Evolutionary conservation across 2,329 filamentous ascomycete genomes (phyloP), one percentile per base, ranked within the genome.

Genomic region (Didymella pomorum): DNA sequence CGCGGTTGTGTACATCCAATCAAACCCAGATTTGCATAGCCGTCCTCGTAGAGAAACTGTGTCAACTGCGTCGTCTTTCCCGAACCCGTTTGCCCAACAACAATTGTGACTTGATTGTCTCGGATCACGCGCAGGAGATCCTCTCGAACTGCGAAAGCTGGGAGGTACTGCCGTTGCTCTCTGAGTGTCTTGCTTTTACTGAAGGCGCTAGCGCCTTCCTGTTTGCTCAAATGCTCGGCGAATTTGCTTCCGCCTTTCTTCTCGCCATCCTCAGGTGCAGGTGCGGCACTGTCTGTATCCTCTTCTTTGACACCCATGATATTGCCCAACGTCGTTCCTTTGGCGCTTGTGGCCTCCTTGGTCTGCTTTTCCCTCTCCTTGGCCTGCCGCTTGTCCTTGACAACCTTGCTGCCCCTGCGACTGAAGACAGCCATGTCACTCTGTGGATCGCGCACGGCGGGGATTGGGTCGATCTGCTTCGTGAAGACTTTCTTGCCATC

Each of bases 401-500:
- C 95, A 2, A 97, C 93, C 68, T 88, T 90, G 73, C 94, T 98
- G 0, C 95, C 95, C 75, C 97, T 97, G 42, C 94, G 86, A 79
- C 93, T 96, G 70, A 98, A 98, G 1, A 99, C 93, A 1, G 95
- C 95, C 95, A 99, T 97, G 72, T 99, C 95, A 73, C 96, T 99
- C 78, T 98, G 94, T 25, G 91, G 89, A 75, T 99, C 95, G 51
- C 90, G 86, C 14, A 99, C 91, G 0, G 95, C 96, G 0, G 94
- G 92, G 1, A 99, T 91, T 0, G 95, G 96, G 58, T 99, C 95
- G 21, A 98, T 77, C 76, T 99, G 96, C 77, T 97, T 98, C 3
- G 95, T 99, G 75, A 99, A 99, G 56, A 99, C 90, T 20, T 90
- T 98, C 68, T 93, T 88, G 23, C 95, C 95, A 78, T 99, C 94